Percentiles rank a stretch among this genome's conserved stretches.
Conservation (phyloP, 805 yeast genomes). For the Limtongia smithiae region DNA sequence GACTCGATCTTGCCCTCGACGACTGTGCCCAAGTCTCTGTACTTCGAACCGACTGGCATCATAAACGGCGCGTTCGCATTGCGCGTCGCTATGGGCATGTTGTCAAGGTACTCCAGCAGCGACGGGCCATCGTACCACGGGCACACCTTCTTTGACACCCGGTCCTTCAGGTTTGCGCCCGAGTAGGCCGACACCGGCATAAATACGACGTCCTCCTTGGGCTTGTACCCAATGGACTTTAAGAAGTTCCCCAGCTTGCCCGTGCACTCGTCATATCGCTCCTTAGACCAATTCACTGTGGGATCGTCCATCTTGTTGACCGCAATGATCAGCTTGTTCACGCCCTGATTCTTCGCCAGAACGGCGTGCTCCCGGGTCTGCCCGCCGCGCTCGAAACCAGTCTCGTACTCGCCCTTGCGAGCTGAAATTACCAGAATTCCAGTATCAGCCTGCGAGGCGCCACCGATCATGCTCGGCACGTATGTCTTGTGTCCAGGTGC, state of each 20-base stretch:
- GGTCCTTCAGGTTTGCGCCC: constrained; percentile 93
- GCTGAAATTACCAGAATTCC: constrained; percentile 97
- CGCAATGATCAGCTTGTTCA: constrained; percentile 85
- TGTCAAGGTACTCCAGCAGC: constrained; percentile 82
- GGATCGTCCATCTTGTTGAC: constrained; percentile 99
- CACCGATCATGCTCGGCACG: constrained; percentile 99
- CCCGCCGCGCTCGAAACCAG: constrained; percentile 98
- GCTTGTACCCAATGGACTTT: constrained; percentile 76
- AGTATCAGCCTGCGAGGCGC: constrained; percentile 99
- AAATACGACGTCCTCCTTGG: constrained; percentile 76
- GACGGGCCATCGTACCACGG: constrained; percentile 97
- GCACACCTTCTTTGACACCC: constrained; percentile 64
- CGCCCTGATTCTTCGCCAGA: constrained; percentile 97
- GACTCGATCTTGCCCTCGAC: constrained; percentile 98
- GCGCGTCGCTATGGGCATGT: constrained; percentile 76
- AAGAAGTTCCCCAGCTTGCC: constrained; percentile 71
- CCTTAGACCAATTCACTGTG: constrained; percentile 93
- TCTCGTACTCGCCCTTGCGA: constrained; percentile 98
- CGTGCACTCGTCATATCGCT: constrained; percentile 93
- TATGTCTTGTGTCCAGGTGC: constrained; percentile 99
- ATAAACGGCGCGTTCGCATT: constrained; percentile 92
- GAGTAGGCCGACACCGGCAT: constrained; percentile 99
- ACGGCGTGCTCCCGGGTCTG: constrained; percentile 98
- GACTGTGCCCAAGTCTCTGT: constrained; percentile 95
- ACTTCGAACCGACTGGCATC: constrained; percentile 92